Evolutionary conservation across 345 rosid genomes (phyloP), one percentile per base, ranked within the genome.

Genomic region (Brassica cretica): DNA sequence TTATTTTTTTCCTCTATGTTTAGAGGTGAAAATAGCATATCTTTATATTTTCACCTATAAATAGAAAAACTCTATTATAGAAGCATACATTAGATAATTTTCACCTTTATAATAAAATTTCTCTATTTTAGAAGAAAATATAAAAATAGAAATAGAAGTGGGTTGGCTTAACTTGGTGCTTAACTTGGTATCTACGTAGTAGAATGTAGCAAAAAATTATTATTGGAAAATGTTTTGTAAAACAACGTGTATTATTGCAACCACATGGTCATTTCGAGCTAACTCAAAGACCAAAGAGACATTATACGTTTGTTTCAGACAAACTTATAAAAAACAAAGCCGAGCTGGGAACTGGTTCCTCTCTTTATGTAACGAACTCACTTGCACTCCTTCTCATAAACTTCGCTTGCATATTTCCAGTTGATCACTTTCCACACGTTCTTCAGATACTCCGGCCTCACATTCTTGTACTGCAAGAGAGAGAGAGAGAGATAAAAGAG

Each of bases 351-450:
- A 79, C 9, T 19, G 4, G 21, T 9, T 78, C 69, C 3, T 78
- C 77, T 66, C 51, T 60, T 32, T 58, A 71, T 69, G 18, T 10
- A 14, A 29, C 33, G 29, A 53, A 44, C 80, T 86, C 82, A 84
- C 35, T 85, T 71, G 82, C 76, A 78, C 82, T 89, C 91, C 75
- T 86, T 87, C 6, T 85, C 87, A 19, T 89, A 93, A 66, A 88
- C 80, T 27, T 87, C 86, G 66, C 88, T 80, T 0, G 96, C 97
- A 81, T 89, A 88, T 72, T 91, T 91, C 98, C 99, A 95, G 86
- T 91, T 89, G 63, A 95, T 83, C 46, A 94, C 95, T 70, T 86
- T 91, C 99, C 99, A 95, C 49, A 95, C 87, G 85, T 91, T 93
- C 91, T 95, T 95, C 77, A 90, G 84, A 80, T 93, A 95, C 33